phyloP scores from a whole-genome alignment of 2,329 filamentous ascomycete genomes.

The Aspergillus fumigatus region DNA sequence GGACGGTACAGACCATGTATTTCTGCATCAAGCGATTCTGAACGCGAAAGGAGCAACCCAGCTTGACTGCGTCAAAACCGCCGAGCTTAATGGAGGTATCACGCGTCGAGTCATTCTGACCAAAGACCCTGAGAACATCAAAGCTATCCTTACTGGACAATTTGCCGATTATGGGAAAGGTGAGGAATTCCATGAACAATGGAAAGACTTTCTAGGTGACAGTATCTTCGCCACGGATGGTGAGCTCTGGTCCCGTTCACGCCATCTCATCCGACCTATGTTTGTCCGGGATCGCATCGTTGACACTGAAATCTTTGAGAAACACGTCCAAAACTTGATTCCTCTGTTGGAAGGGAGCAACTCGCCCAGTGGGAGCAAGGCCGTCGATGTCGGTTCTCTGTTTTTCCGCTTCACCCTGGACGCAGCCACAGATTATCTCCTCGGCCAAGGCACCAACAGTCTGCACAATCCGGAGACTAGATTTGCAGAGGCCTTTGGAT shows the following conservation, averaged over 20 bases:
- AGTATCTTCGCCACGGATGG: conserved; percentile 81
- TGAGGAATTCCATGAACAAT: conserved; percentile 63
- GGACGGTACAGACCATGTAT: conserved; percentile 54
- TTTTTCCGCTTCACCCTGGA: conserved; percentile 83
- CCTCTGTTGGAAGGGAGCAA: conserved; percentile 55
- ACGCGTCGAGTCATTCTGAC: conserved; percentile 64
- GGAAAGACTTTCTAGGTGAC: conserved; percentile 77
- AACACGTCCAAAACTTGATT: conserved; percentile 69
- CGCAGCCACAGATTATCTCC: conserved; percentile 77
- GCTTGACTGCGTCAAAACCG: conserved; percentile 20
- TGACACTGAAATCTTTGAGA: conserved; percentile 78
- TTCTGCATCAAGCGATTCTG: conserved; percentile 56
- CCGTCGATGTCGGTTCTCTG: conserved; percentile 69
- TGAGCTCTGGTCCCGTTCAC: conserved; percentile 70
- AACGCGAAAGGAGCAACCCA: conserved; percentile 27
- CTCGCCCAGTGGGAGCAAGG: conserved; percentile 25
- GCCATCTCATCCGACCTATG: conserved; percentile 82
- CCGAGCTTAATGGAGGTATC: conserved; percentile 27
- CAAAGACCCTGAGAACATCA: conserved; percentile 82
- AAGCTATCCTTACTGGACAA: conserved; percentile 81
- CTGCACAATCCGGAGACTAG: conserved; percentile 57
- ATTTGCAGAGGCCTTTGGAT: conserved; percentile 78
- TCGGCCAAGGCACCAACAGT: conserved; percentile 68
- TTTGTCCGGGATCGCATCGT: conserved; percentile 82
- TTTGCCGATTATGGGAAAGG: conserved; percentile 87